Percentiles rank a stretch among this genome's conserved stretches.
phyloP scores from a whole-genome alignment of 345 rosid genomes.

The Chamaenerion angustifolium region DNA sequence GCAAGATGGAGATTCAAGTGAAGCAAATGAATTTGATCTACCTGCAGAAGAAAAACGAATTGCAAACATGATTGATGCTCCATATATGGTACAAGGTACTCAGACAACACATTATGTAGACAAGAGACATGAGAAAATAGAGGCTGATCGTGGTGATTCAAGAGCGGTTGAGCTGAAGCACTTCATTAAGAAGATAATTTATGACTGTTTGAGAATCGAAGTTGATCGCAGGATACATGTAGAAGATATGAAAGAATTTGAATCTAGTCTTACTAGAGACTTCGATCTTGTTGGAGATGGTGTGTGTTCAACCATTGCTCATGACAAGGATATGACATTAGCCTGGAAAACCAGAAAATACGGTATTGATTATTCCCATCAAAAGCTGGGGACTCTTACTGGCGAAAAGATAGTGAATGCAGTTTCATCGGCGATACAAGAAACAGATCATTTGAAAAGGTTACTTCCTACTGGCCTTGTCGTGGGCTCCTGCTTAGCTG shows the following conservation, averaged over 20 bases:
- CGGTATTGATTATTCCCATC: conserved; percentile 13
- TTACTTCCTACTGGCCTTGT: conserved; percentile 74
- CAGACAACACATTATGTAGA: conserved; percentile 29
- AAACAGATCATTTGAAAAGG: conserved; percentile 50
- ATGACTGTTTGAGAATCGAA: conserved; percentile 60
- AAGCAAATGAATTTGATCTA: conserved; percentile 13
- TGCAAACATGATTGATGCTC: conserved; percentile 46
- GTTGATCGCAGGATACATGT: conserved; percentile 50
- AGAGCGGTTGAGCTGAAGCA: conserved; percentile 32
- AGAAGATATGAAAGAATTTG: conserved; percentile 42
- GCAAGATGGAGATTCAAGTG: conserved; percentile 18
- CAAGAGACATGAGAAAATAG: conserved; percentile 22
- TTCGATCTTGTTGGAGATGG: conserved; percentile 54
- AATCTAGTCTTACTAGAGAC: conserved; percentile 44
- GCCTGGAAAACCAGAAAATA: conserved; percentile 23
- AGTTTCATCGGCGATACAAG: conserved; percentile 55
- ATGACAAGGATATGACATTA: conserved; percentile 19
- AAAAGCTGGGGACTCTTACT: conserved; percentile 40
- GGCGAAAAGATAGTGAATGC: conserved; percentile 49
- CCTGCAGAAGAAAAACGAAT: conserved; percentile 13
- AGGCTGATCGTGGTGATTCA: conserved; percentile 13
- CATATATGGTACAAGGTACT: conserved; percentile 48
- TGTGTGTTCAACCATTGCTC: conserved; percentile 41
- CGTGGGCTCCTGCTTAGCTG: conserved; percentile 84
- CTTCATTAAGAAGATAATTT: conserved; percentile 43